Evolutionary conservation across 306 rosid genomes (phyloP).

Genomic region (Erythrophleum fordii): DNA sequence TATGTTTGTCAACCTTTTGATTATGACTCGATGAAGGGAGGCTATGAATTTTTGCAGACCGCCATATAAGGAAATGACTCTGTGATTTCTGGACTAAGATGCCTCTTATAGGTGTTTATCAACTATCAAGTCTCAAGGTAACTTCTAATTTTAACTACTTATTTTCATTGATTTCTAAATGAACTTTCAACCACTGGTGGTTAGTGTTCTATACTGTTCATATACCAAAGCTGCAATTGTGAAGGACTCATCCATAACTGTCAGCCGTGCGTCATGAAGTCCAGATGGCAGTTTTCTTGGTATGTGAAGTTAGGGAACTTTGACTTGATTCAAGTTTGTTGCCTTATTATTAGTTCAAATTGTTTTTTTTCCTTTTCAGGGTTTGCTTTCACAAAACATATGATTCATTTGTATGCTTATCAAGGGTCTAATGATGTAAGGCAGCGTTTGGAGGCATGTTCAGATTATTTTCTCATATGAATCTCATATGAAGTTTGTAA

Average conservation of each 20-base stretch:
- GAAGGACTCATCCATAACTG: conserved; percentile 54
- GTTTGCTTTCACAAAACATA: conserved; percentile 70
- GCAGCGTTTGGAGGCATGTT: conserved; percentile 53
- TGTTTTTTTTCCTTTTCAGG: conserved; percentile 52
- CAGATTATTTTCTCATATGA: not conserved
- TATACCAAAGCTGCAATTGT: too few species aligned
- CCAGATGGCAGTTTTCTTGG: conserved; percentile 71
- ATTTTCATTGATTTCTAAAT: too few species aligned
- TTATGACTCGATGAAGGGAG: too few species aligned
- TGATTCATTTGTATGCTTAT: conserved; percentile 64
- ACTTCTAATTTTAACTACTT: too few species aligned
- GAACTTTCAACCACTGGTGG: too few species aligned
- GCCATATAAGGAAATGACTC: too few species aligned
- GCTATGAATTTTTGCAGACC: too few species aligned
- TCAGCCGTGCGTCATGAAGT: conserved; percentile 79
- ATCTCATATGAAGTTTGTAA: not conserved
- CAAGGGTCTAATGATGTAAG: conserved; percentile 52
- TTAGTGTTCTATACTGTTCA: too few species aligned
- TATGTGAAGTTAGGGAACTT: conserved; percentile 43
- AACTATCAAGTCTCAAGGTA: too few species aligned
- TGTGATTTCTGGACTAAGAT: too few species aligned
- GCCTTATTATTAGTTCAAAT: not conserved
- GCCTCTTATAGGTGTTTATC: too few species aligned
- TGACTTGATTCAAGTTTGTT: not conserved
- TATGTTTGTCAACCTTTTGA: too few species aligned